These are phyloP conservation scores for Kluyveromyces aestuarii DNA, from an alignment of 805 yeast genomes.

Conservation along the genomic window DNA sequence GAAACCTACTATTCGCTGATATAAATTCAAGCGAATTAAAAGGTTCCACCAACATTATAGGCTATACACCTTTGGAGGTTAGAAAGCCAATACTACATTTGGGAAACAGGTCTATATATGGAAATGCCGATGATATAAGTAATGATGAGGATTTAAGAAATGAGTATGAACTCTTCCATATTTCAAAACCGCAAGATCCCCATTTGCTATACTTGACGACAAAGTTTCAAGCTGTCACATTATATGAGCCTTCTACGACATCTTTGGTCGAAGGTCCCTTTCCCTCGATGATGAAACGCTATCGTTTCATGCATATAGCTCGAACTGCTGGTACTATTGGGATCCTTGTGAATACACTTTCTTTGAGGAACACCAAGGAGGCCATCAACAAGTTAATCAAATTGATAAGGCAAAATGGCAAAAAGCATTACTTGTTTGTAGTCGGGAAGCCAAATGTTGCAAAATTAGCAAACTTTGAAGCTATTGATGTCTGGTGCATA, in stretches of 20 bases:
- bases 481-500: slow-evolving; percentile 90
- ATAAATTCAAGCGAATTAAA: slow-evolving; percentile 26
- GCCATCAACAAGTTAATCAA: slow-evolving; percentile 52
- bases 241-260: slow-evolving; percentile 37
- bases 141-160: slow-evolving; percentile 23
- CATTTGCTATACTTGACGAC: slow-evolving; percentile 69
- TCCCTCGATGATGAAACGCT: slow-evolving; percentile 76
- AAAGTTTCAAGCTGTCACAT: slow-evolving; percentile 44
- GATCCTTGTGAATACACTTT: slow-evolving; percentile 79
- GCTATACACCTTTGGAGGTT: slow-evolving; percentile 16
- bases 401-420: slow-evolving; percentile 65
- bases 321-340: slow-evolving; percentile 91
- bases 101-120: slow-evolving; percentile 24
- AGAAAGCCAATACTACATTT: slow-evolving; percentile 5
- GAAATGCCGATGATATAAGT: slow-evolving; percentile 21
- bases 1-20: slow-evolving; percentile 33
- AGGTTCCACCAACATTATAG: slow-evolving; percentile 35
- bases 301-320: slow-evolving; percentile 79
- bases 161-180: slow-evolving; percentile 56
- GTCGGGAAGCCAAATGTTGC: slow-evolving; percentile 98
- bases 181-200: slow-evolving; percentile 71
- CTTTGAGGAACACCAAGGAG: slow-evolving; percentile 63
- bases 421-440: slow-evolving; percentile 88
- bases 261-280: slow-evolving; percentile 46
- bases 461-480: slow-evolving; percentile 89